Base-by-base conservation (phyloP, 306 rosid genomes). In the Malus orientalis region DNA sequence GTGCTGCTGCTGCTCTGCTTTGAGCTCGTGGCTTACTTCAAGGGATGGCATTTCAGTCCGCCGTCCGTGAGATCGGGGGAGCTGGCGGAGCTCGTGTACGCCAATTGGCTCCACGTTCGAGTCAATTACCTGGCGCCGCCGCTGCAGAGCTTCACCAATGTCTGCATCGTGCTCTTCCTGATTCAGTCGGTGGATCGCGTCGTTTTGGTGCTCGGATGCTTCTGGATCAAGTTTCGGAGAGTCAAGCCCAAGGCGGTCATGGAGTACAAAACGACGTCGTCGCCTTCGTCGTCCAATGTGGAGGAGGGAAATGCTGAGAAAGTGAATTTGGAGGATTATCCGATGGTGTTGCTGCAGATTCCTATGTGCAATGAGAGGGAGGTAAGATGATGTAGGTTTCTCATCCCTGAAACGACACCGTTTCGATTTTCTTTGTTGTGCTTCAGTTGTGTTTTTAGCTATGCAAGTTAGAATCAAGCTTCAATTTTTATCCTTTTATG, bases 281-380 rank as follows among this genome's bases (percentile, higher is more conserved):
- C 66, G 19, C 29, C 36, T 16, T 51, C 55, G 8, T 42, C 45
- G 12, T 51, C 20, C 32, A 51, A 53, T 74, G 87, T 18, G 23
- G 84, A 89, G 33, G 81, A 67, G 23, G 84, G 66, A 13, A 82
- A 25, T 44, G 11, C 55, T 40, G 86, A n/a, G 65, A 81, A 65
- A 75, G 85, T 81, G 29, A 82, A 67, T 78, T 85, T 81, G 40
- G 88, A 89, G 80, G 91, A 92, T 83, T 87, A 86, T 84, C 99
- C 99, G 0, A 92, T 90, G 99, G 97, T 95, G 73, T 71, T 95
- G 85, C 63, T 95, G 75, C 99, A 95, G 82, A 90, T 95, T 73
- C 99, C 99, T 54, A 95, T 95, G 98, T 95, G 98, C 92, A 95
- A 95, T 74, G 98, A 95, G 86, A 92, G 93, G 96, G 98, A 95